Evolutionary conservation across 2,329 filamentous ascomycete genomes (phyloP), one percentile per base, ranked within the genome.

Genomic region (Leptographium procerum): DNA sequence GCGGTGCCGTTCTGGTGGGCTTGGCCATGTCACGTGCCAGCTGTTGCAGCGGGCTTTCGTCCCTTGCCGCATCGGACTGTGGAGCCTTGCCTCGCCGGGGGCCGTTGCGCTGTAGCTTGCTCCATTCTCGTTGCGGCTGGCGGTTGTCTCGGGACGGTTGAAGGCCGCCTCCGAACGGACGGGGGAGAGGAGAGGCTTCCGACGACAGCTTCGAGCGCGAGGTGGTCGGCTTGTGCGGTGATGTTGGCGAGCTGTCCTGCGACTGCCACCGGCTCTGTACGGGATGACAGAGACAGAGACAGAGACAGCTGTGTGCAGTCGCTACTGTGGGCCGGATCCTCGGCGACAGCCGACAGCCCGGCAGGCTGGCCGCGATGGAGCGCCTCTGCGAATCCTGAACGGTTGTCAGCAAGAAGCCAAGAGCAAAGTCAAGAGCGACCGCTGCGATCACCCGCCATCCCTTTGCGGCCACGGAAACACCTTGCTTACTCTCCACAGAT

Each of bases 241-340:
- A 28, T 19, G 45, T 24, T 5, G 43, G 48, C 1, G 6, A 10
- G 13, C 24, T 54, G 24, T 52, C 54, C 14, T 51, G 29, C 13
- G 59, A 52, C 26, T 60, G 59, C 55, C 55, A 60, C 28, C 60
- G 55, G 7, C 16, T 19, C 33, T 60, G 58, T n/a, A n/a, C n/a
- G n/a, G n/a, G n/a, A n/a, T n/a, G n/a, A n/a, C n/a, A n/a, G n/a
- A n/a, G 19, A 11, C 6, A 26, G 36, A 11, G 16, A 22, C 16
- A 7, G 47, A 51, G 19, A 45, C 55, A 48, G 52, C 29, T 19
- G 47, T 26, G 45, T 19, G 9, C 45, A 11, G 24, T 48, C 9
- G 55, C 22, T 16, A 47, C 9, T 36, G 55, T 36, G 26, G 19
- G 5, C 16, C 48, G 13, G 14, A 31, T 22, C 31, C 29, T 28